Evolutionary conservation across 345 rosid species (phyloP).

Genomic region (Leavenworthia alabamica): DNA sequence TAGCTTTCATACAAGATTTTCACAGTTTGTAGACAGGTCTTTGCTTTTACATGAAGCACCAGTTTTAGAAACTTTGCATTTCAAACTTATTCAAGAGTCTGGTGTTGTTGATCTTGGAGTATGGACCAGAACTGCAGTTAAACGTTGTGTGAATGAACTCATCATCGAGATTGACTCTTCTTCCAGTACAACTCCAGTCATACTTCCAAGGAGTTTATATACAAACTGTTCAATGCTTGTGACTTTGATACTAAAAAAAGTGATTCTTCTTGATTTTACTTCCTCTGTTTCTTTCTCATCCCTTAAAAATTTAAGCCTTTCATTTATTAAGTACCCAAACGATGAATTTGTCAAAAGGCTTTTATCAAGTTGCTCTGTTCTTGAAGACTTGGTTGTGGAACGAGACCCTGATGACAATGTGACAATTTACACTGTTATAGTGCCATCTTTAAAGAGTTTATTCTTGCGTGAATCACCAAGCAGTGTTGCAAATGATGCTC

Average conservation of each 20-base stretch:
- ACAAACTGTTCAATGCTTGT: background rate
- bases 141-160: background rate
- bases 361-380: conserved; percentile 16
- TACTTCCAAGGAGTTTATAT: background rate
- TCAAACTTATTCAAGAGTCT: background rate
- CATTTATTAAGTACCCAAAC: background rate
- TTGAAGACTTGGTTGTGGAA: background rate
- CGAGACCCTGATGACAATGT: background rate
- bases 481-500: background rate
- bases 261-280: background rate
- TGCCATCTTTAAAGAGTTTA: background rate
- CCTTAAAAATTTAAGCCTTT: conserved; percentile 1
- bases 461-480: background rate
- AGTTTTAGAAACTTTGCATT: background rate
- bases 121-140: background rate
- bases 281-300: background rate
- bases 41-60: background rate
- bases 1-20: background rate
- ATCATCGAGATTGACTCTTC: background rate
- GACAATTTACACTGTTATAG: background rate
- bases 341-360: background rate
- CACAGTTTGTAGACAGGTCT: background rate
- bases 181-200: background rate
- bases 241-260: background rate
- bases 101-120: background rate